Percentiles rank a stretch among this genome's conserved stretches.
Conservation (phyloP, 1,284 basidiomycete genomes). For the Irpex rosettiformis region DNA sequence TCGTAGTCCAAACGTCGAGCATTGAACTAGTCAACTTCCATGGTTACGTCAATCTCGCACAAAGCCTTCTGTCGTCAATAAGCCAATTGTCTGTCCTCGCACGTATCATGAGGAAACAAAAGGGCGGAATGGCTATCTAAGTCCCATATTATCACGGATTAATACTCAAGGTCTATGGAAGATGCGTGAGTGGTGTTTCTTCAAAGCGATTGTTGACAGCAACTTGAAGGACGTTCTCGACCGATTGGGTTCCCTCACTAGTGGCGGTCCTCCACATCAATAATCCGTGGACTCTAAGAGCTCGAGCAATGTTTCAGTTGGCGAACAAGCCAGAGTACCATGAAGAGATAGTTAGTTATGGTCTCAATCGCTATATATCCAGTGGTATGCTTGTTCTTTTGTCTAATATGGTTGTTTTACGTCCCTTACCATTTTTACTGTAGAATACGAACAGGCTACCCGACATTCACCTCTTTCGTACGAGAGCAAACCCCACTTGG, state of each 20-base stretch:
- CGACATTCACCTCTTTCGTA: neutral
- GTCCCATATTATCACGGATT: neutral
- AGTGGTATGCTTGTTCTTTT: neutral
- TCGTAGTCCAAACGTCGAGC: no score
- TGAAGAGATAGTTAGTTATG: constrained; percentile 5
- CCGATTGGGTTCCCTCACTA: no score
- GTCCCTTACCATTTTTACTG: neutral
- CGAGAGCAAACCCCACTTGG: neutral
- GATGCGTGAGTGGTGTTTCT: neutral
- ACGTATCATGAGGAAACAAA: neutral
- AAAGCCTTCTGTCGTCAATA: neutral
- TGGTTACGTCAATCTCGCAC: neutral
- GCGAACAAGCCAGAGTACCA: constrained; percentile 7
- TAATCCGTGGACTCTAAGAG: neutral
- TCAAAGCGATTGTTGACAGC: neutral
- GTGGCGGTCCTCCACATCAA: neutral
- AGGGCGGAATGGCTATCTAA: neutral
- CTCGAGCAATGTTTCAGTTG: constrained; percentile 2
- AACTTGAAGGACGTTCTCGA: no score
- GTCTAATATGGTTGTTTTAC: neutral
- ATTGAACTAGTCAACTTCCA: no score
- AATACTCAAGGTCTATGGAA: neutral
- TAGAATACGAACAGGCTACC: neutral
- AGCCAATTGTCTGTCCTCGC: neutral
- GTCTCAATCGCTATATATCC: constrained; percentile 4